Evolutionary conservation across 208 protist genomes (phyloP).

Genomic region (Crithidia mellificae): DNA sequence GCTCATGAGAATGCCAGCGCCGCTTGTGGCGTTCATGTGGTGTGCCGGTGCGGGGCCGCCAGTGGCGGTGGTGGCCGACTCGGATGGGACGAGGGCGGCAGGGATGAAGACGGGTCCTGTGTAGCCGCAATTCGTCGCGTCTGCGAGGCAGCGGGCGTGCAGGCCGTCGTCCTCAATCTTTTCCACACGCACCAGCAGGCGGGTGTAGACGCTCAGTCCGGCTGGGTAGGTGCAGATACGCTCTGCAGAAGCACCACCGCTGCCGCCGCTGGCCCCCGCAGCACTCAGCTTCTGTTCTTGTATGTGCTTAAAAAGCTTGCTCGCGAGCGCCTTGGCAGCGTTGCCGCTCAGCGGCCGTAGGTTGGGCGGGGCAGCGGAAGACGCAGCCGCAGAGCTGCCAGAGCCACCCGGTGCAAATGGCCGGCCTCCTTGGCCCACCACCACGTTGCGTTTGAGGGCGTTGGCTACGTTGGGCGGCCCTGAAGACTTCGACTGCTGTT

Average conservation of each 20-base stretch:
- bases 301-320: constrained; percentile 50
- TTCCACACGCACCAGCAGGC: constrained; percentile 63
- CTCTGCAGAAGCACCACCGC: constrained; percentile 30
- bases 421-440: neutral
- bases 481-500: neutral
- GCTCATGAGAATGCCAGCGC: too few species aligned
- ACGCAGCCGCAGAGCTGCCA: too few species aligned
- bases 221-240: constrained; percentile 52
- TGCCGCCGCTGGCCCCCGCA: neutral
- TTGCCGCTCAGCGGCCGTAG: constrained; percentile 6
- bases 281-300: constrained; percentile 36
- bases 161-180: constrained; percentile 64
- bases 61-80: constrained; percentile 6
- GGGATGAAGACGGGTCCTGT: constrained; percentile 55
- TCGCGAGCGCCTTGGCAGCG: constrained; percentile 41
- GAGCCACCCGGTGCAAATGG: neutral
- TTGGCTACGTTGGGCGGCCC: neutral
- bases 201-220: constrained; percentile 47
- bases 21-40: neutral
- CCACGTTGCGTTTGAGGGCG: constrained; percentile 5
- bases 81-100: constrained; percentile 52
- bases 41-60: neutral
- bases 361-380: neutral
- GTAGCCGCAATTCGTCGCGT: constrained; percentile 30
- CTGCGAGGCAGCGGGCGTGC: constrained; percentile 42